Evolutionary conservation across 1,139 yeast species (phyloP), one percentile per base, ranked within the genome.

Genomic region (Suhomyces bribrorum): DNA sequence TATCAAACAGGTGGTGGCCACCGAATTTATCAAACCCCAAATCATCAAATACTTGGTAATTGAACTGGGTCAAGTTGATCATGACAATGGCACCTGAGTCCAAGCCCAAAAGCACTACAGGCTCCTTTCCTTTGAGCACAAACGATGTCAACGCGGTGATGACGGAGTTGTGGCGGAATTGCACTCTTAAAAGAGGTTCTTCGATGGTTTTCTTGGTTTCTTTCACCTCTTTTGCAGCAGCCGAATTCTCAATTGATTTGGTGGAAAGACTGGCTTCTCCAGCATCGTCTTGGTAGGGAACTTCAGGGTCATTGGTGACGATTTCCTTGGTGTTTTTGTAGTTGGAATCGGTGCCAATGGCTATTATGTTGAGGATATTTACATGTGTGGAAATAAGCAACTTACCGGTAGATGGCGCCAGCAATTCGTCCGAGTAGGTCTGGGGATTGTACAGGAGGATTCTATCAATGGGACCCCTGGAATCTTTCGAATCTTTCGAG

Each of bases 361-460:
- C 65, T 26, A 71, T 49, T 2, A 71, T 55, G 47, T 70, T 71
- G 25, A 70, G 46, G 0, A 69, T 61, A 42, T 66, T 69, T 25
- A 68, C 64, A 50, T 70, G 61, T 12, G 62, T 50, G 2, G 72
- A 57, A 3, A 70, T 53, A 37, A 70, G 43, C 22, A 71, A 48
- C 37, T 61, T 60, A 9, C 46, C 26, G 12, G 55, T 50, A 4
- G 43, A 29, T 7, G 54, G 44, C 2, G 56, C 44, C 3, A 44
- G 38, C 11, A 69, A 38, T 14, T 53, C 58, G 11, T 48, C 38
- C 13, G 32, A 33, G 45, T 64, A 67, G 2, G 51, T 39, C 4
- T 55, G 60, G 5, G 50, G 50, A 35, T 66, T 54, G 32, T 53
- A 61, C 18, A 53, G 54, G 17, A 64, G 39, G 3, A 67, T 32